Percentiles rank a stretch among this genome's conserved stretches.
These are phyloP conservation scores for Taphrina betulina DNA, from an alignment of 1,139 yeast species.

Conservation along the genomic window DNA sequence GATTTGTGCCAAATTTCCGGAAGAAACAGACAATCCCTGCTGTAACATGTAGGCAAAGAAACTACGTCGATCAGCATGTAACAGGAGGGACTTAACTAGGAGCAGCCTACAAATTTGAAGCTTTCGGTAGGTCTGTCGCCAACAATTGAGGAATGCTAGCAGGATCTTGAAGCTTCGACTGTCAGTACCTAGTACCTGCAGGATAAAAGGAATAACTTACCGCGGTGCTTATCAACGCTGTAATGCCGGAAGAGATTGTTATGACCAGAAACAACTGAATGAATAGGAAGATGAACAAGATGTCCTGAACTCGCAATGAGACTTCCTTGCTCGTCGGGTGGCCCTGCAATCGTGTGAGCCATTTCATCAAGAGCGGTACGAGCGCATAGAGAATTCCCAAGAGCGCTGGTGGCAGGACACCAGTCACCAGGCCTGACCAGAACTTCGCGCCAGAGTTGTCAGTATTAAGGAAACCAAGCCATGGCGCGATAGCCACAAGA, in stretches of 20 bases:
- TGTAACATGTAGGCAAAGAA: conserved; percentile 63
- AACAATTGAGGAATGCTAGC: conserved; percentile 60
- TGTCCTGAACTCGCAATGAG: conserved; percentile 77
- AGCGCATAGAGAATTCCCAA: conserved; percentile 80
- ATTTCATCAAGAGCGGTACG: conserved; percentile 75
- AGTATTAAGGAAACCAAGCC: conserved; percentile 62
- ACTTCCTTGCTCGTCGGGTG: conserved; percentile 66
- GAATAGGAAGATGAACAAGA: conserved; percentile 86
- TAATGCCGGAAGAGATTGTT: conserved; percentile 77
- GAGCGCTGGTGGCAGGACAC: conserved; percentile 79
- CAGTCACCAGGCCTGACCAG: conserved; percentile 81
- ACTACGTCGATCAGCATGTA: conserved; percentile 1
- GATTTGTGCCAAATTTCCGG: conserved; percentile 77
- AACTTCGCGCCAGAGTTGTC: conserved; percentile 46
- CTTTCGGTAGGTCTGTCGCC: conserved; percentile 75
- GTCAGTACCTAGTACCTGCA: conserved; percentile 42
- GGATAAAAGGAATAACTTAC: not conserved
- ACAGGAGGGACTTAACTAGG: not conserved
- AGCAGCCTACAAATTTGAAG: conserved; percentile 64
- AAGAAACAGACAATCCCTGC: conserved; percentile 79
- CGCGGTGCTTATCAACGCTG: conserved; percentile 56
- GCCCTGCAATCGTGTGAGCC: conserved; percentile 61
- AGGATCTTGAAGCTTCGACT: conserved; percentile 60
- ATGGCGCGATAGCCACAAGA: conserved; percentile 65
- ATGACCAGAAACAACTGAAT: conserved; percentile 79